Conservation (phyloP, 2,329 filamentous ascomycete species). For the Aspergillus transmontanensis region DNA sequence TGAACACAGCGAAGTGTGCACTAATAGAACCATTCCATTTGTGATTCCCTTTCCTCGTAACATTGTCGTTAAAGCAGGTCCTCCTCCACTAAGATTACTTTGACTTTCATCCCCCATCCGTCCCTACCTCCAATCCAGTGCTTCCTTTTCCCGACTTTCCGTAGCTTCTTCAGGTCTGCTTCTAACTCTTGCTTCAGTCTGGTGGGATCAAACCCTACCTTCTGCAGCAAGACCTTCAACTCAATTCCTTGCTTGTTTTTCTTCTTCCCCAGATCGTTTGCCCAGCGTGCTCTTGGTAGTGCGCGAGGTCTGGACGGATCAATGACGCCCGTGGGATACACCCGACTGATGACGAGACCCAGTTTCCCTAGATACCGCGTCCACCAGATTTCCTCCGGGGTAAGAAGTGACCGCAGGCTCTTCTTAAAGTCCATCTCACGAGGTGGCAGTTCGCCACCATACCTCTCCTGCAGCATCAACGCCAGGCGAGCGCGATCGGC, state of each 20-base stretch:
- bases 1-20: neutral
- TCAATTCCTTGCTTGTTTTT: conserved; percentile 32
- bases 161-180: conserved; percentile 29
- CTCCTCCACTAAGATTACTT: conserved; percentile 9
- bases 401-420: conserved; percentile 31
- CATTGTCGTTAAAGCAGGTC: conserved; percentile 4
- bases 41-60: neutral
- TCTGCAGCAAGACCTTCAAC: conserved; percentile 29
- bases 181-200: conserved; percentile 28
- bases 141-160: conserved; percentile 41
- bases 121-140: conserved; percentile 37
- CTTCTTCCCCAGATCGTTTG: conserved; percentile 34
- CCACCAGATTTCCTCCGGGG: conserved; percentile 40
- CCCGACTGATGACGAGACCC: conserved; percentile 29
- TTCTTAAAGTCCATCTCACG: conserved; percentile 32
- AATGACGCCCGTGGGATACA: conserved; percentile 35
- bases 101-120: conserved; percentile 31
- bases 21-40: neutral
- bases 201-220: conserved; percentile 26
- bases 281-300: conserved; percentile 31
- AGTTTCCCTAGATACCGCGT: conserved; percentile 35
- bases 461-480: conserved; percentile 37
- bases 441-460: conserved; percentile 36
- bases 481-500: conserved; percentile 36
- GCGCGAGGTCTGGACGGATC: conserved; percentile 30